Conservation (phyloP, 2,329 filamentous ascomycete genomes). For the Fusarium falciforme region DNA sequence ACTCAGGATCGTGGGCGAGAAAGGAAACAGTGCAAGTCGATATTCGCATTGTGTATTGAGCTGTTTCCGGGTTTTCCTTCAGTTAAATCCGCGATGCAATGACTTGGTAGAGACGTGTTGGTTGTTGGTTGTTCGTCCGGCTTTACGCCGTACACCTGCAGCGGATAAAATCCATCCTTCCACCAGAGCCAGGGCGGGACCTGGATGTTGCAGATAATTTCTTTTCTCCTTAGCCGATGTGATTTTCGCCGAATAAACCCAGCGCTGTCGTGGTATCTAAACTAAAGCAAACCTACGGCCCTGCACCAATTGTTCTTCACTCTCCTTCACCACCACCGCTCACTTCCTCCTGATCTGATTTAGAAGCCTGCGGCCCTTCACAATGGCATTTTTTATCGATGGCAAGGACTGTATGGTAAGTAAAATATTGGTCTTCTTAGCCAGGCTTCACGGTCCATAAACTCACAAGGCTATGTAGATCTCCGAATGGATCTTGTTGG, state of each 20-base stretch:
- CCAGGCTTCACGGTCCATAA: background rate
- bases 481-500: slow-evolving; percentile 49
- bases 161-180: slow-evolving; percentile 23
- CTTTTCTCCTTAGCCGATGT: slow-evolving; percentile 6
- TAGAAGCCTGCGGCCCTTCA: background rate
- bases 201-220: slow-evolving; percentile 5
- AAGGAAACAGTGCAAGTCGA: too few species aligned
- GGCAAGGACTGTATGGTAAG: slow-evolving; percentile 40
- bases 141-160: slow-evolving; percentile 23
- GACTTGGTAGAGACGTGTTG: background rate
- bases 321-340: background rate
- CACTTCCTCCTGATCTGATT: background rate
- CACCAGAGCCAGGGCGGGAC: background rate
- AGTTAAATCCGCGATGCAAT: background rate
- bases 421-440: background rate
- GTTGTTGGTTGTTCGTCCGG: background rate
- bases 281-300: slow-evolving; percentile 8
- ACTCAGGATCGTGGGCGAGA: too few species aligned
- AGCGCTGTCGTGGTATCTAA: background rate
- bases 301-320: background rate
- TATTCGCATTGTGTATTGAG: too few species aligned
- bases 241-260: background rate
- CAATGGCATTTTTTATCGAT: slow-evolving; percentile 37
- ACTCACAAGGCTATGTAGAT: slow-evolving; percentile 33
- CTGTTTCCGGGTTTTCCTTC: background rate